Percentiles rank a stretch among this genome's conserved stretches.
phyloP scores from a whole-genome alignment of 768 basidiomycete genomes.

The Lentinus tigrinus region DNA sequence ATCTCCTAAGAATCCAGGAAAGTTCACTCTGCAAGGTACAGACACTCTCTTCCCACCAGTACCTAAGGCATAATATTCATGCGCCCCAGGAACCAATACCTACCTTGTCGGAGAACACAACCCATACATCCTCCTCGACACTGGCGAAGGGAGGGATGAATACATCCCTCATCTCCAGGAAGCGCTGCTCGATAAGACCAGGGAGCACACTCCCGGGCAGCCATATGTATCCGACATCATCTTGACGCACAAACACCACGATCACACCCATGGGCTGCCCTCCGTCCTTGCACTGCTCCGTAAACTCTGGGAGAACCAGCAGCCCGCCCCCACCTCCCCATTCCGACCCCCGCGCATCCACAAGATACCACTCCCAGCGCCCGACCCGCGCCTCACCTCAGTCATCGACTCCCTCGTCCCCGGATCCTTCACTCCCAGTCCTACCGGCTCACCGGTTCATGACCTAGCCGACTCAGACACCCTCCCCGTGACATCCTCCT shows the following conservation, averaged over 20 bases:
- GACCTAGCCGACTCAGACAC: slow-evolving; percentile 57
- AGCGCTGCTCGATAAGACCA: slow-evolving; percentile 46
- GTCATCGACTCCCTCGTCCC: slow-evolving; percentile 38
- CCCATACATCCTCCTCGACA: slow-evolving; percentile 81
- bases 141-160: slow-evolving; percentile 68
- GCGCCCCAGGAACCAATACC: slow-evolving; percentile 75
- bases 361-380: slow-evolving; percentile 55
- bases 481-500: slow-evolving; percentile 36
- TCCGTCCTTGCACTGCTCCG: slow-evolving; percentile 66
- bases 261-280: slow-evolving; percentile 80
- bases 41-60: not conserved
- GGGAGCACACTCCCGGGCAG: slow-evolving; percentile 34
- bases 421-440: slow-evolving; percentile 45
- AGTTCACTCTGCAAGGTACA: slow-evolving; percentile 85
- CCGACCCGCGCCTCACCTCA: slow-evolving; percentile 39
- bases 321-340: slow-evolving; percentile 34
- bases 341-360: slow-evolving; percentile 73
- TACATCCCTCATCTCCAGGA: slow-evolving; percentile 69
- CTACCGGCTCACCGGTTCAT: slow-evolving; percentile 49
- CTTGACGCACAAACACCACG: slow-evolving; percentile 87
- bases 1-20: slow-evolving; percentile 71
- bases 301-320: slow-evolving; percentile 56
- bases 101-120: slow-evolving; percentile 73
- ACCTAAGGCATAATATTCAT: too few species aligned
- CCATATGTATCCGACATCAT: slow-evolving; percentile 85